A percentile compares a stretch with the other conserved stretches of the same genome.
These are phyloP conservation scores for Cutaneotrichosporon sp. DNA, from an alignment of 1,284 basidiomycete genomes.

Conservation along the genomic window DNA sequence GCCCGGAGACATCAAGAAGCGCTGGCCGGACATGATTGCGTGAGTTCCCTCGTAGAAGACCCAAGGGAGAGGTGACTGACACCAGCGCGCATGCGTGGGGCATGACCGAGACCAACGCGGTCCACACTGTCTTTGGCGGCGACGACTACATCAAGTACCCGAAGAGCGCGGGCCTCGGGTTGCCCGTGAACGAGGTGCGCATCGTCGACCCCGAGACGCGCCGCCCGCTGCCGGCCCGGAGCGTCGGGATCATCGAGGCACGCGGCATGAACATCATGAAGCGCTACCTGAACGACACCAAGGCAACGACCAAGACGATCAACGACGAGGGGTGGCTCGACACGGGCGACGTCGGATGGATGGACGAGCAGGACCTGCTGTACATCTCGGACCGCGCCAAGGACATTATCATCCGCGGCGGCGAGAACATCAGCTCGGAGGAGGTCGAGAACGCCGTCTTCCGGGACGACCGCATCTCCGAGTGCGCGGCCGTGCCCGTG, in stretches of 20 bases:
- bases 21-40: constrained; percentile 38
- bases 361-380: constrained; percentile 43
- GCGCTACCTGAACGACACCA: constrained; percentile 23
- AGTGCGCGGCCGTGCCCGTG: constrained; percentile 40
- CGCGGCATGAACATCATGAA: constrained; percentile 48
- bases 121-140: constrained; percentile 41
- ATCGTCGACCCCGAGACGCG: constrained; percentile 42
- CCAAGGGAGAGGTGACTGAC: constrained; percentile 30
- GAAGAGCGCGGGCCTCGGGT: constrained; percentile 15
- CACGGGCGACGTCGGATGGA: constrained; percentile 43
- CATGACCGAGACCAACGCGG: constrained; percentile 49
- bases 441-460: constrained; percentile 50
- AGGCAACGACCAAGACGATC: constrained; percentile 11
- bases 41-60: constrained; percentile 30
- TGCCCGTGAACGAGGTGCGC: constrained; percentile 37
- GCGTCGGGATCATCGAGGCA: constrained; percentile 37
- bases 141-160: constrained; percentile 39
- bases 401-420: constrained; percentile 51
- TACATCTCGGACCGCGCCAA: constrained; percentile 42
- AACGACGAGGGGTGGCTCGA: constrained; percentile 48
- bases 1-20: constrained; percentile 34
- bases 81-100: constrained; percentile 41
- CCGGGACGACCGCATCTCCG: constrained; percentile 35
- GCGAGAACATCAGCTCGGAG: constrained; percentile 43
- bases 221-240: constrained; percentile 22